Evolutionary conservation across 148 eudicot species (phyloP).

Genomic region (Heliosperma pusillum): DNA sequence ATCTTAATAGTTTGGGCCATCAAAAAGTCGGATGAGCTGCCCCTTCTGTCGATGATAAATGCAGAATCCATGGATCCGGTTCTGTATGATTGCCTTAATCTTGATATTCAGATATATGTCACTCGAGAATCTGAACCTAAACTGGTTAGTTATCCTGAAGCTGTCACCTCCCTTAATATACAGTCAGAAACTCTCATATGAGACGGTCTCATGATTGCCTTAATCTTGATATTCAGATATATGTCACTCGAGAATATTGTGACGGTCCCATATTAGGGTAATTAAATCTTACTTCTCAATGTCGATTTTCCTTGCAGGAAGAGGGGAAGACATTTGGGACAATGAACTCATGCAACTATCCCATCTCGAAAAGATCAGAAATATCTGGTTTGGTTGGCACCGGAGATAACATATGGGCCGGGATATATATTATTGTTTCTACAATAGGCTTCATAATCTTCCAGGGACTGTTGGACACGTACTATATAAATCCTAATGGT

Average conservation of each 20-base stretch:
- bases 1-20: conserved; percentile 70
- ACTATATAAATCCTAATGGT: conserved; percentile 53
- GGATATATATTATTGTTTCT: conserved; percentile 51
- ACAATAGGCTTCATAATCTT: conserved; percentile 57
- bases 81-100: conserved; percentile 50
- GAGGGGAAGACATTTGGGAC: conserved; percentile 43
- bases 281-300: too few relatives aligned
- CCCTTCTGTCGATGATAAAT: conserved; percentile 54
- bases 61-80: conserved; percentile 50
- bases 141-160: conserved; percentile 38
- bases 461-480: conserved; percentile 45
- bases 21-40: conserved; percentile 59
- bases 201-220: conserved; percentile 24
- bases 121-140: conserved; percentile 69
- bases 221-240: conserved; percentile 71
- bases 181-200: too few relatives aligned
- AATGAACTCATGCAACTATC: conserved; percentile 32
- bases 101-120: conserved; percentile 70
- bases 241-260: conserved; percentile 70
- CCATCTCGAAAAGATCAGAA: conserved; percentile 31
- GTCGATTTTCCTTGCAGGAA: conserved; percentile 43
- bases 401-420: conserved; percentile 71
- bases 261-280: too few relatives aligned
- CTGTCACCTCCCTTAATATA: not conserved
- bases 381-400: conserved; percentile 80